Base-by-base conservation (phyloP, 164 flowering plant genomes). In the Chimonanthus salicifolius region DNA sequence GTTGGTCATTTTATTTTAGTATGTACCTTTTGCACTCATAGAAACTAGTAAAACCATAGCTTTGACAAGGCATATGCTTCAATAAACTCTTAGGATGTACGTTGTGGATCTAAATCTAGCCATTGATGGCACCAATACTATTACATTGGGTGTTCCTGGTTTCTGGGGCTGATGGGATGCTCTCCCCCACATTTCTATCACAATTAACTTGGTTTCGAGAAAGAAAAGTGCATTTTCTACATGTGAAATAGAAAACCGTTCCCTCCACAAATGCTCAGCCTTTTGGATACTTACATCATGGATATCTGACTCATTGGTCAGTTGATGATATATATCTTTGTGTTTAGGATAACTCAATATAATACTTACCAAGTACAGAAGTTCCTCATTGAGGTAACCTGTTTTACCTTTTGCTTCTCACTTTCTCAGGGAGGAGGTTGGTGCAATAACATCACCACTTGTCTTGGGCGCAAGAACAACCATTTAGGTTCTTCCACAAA, bases 381-480 rank as follows among this genome's bases (percentile, higher is more conserved):
- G 16, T 66, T 13, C 68, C 46, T 63, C 18, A 7, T 4, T 66
- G 7, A 43, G 60, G 60, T 54, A 13, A 9, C 15, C n/a, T 54
- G 43, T 69, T 33, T 33, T 54, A 10, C 60, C 11, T 54, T 54
- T 54, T 13, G 16, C 15, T 54, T 9, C 60, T 54, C 15, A 10
- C 15, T 8, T 45, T 64, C 5, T 47, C 51, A 95, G 99, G 99
- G 99, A 71, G 99, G 99, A 75, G 99, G 92, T 69, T 95, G 99
- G 99, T 95, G 99, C 84, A 86, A 93, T 78, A 88, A 91, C 80
- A 87, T 81, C 10, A 81, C 92, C 6, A 82, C 76, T 80, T 95
- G 99, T 77, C 84, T 88, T 64, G 77, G 21, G 0, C 89, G 97
- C 2, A 92, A 74, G 74, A 74, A 74, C 47, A 87, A 78, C 43